Evolutionary conservation across 129 eudicot genomes (phyloP).

Genomic region (Smallanthus sonchifolius): DNA sequence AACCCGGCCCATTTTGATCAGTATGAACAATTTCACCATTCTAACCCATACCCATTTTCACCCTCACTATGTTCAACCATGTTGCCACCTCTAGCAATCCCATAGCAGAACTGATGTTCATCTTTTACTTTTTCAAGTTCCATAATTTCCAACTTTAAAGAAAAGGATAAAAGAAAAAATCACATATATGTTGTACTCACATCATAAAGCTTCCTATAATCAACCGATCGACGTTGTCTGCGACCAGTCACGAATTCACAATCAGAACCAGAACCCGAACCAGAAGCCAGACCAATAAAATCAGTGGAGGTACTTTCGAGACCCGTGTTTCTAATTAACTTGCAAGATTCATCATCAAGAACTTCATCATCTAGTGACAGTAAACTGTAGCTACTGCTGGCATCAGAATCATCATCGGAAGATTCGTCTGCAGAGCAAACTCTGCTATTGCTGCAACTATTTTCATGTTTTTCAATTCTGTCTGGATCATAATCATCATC

Average conservation of each 20-base stretch:
- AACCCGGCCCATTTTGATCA: neutral
- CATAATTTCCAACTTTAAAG: neutral
- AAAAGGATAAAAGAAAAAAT: neutral
- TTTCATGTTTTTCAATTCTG: slow-evolving; percentile 38
- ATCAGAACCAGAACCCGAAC: slow-evolving; percentile 50
- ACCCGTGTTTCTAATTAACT: slow-evolving; percentile 16
- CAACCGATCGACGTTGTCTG: slow-evolving; percentile 68
- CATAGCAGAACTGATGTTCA: neutral
- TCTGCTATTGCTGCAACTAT: slow-evolving; percentile 37
- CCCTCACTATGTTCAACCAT: neutral
- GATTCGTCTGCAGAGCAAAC: slow-evolving; percentile 43
- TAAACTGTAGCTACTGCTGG: slow-evolving; percentile 52
- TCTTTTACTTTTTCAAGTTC: slow-evolving; percentile 1
- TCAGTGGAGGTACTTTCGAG: slow-evolving; percentile 21
- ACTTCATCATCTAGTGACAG: slow-evolving; percentile 60
- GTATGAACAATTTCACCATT: neutral
- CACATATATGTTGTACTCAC: slow-evolving; percentile 43
- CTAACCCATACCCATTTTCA: neutral
- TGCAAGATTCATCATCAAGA: slow-evolving; percentile 24
- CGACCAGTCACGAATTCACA: slow-evolving; percentile 61
- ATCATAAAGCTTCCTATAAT: slow-evolving; percentile 72
- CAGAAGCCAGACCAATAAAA: slow-evolving; percentile 28
- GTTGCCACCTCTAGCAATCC: neutral
- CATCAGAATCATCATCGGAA: slow-evolving; percentile 34
- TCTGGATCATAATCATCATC: slow-evolving; percentile 95